These are phyloP conservation scores for Ogataea pini DNA, from an alignment of 805 yeast genomes.

Conservation along the genomic window DNA sequence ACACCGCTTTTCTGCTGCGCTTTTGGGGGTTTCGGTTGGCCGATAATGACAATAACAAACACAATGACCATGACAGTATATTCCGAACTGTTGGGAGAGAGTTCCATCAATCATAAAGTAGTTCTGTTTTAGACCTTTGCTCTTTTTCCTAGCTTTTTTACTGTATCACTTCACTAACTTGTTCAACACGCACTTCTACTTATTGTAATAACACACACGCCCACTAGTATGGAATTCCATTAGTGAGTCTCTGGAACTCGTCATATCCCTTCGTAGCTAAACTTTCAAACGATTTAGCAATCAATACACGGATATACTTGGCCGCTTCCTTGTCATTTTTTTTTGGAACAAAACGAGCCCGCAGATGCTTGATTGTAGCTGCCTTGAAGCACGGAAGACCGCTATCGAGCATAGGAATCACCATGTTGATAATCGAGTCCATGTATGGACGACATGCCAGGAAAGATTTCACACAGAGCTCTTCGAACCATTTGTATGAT, in stretches of 20 bases:
- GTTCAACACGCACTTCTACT: too few species aligned
- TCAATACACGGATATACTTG: conserved; percentile 67
- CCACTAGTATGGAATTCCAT: conserved; percentile 86
- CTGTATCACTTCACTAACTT: too few species aligned
- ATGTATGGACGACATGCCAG: conserved; percentile 85
- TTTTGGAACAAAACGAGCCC: conserved; percentile 75
- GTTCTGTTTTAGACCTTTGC: too few species aligned
- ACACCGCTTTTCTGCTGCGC: conserved; percentile 3
- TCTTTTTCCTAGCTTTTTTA: too few species aligned
- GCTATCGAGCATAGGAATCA: conserved; percentile 89
- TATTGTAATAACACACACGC: too few species aligned
- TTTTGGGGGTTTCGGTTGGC: conserved; percentile 1
- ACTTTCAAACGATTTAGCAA: conserved; percentile 82
- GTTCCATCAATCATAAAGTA: too few species aligned
- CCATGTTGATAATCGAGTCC: conserved; percentile 82
- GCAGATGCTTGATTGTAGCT: conserved; percentile 75
- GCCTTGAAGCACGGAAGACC: conserved; percentile 97
- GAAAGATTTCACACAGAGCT: conserved; percentile 89
- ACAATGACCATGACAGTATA: too few species aligned
- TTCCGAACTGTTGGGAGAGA: too few species aligned
- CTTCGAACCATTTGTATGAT: conserved; percentile 92
- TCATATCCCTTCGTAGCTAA: conserved; percentile 92
- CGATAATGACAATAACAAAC: too few species aligned
- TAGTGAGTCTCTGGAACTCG: conserved; percentile 93
- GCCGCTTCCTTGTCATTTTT: conserved; percentile 88